Base-by-base conservation (phyloP, 2,329 filamentous ascomycete genomes). In the Talaromyces sp. region DNA sequence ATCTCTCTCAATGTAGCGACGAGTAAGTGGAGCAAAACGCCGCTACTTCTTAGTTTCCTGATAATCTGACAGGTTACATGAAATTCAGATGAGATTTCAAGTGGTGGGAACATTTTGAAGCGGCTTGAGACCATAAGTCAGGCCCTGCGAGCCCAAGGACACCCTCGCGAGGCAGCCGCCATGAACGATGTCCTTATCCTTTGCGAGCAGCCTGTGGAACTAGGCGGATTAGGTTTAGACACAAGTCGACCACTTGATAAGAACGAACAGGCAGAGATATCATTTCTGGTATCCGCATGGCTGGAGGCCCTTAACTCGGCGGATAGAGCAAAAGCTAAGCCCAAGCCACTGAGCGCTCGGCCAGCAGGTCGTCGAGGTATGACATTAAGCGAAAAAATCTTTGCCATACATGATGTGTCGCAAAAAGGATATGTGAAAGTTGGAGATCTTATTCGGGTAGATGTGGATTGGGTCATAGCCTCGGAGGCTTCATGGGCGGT, bases 401-500 rank as follows among this genome's bases (percentile, higher is more conserved):
- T 82, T 67, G 79, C 80, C 0, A 65, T 75, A n/a, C 80, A 82
- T 68, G 78, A 79, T 65, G 70, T 81, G 1, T 68, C 72, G 1
- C 68, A 71, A 2, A 72, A 70, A 19, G 76, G 75, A 0, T 75
- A 67, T 16, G 75, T 82, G 2, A 66, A 67, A 37, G 70, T 79
- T 0, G 80, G 80, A 0, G 76, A 80, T 16, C 72, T 78, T 3
- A 77, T 83, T 13, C 74, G 77, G 1, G 75, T 82, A 2, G 72
- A 74, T 24, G 75, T 83, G 0, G 81, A 83, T 66, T 83, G 81
- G 80, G 75, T 82, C 48, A 75, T 82, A 65, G 78, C 81, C 2
- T 79, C 75, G 3, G 81, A 83, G 63, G 70, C 76, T 1, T 77
- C 75, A 8, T 83, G 81, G 81, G 65, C 66, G 43, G 72, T 76